These are phyloP conservation scores for Pascua guehoae DNA, from an alignment of 1,284 basidiomycete genomes.

Conservation along the genomic window DNA sequence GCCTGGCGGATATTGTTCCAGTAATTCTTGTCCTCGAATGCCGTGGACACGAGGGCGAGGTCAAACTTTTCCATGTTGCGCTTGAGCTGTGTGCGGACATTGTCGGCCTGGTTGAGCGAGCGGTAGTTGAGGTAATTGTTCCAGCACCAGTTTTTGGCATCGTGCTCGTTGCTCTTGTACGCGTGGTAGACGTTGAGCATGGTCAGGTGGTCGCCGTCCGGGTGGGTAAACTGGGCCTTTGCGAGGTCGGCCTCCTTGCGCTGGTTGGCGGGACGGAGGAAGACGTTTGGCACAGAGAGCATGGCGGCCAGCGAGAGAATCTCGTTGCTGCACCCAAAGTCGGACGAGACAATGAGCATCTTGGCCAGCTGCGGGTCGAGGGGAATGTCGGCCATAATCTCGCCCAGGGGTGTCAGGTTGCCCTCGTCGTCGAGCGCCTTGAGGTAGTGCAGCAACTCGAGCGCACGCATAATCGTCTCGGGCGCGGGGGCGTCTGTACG, in stretches of 20 bases:
- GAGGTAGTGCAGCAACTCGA: constrained; percentile 91
- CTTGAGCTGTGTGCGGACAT: constrained; percentile 87
- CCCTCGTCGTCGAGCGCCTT: constrained; percentile 93
- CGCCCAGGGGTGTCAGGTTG: constrained; percentile 78
- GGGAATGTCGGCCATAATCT: constrained; percentile 96
- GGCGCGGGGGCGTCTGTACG: constrained; percentile 79
- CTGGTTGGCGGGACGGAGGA: constrained; percentile 83
- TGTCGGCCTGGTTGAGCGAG: constrained; percentile 86
- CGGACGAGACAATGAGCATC: constrained; percentile 88
- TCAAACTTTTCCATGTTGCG: constrained; percentile 89
- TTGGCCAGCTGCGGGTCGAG: constrained; percentile 95
- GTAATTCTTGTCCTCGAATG: constrained; percentile 70
- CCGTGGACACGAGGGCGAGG: constrained; percentile 72
- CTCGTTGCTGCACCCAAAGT: constrained; percentile 95
- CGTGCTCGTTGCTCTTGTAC: constrained; percentile 74
- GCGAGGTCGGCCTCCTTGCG: constrained; percentile 88
- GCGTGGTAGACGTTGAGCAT: constrained; percentile 94
- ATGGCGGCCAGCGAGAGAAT: constrained; percentile 93
- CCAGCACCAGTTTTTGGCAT: constrained; percentile 84
- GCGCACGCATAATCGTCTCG: constrained; percentile 94
- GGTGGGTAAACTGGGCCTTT: constrained; percentile 82
- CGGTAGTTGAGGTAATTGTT: constrained; percentile 82
- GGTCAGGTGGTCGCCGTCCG: constrained; percentile 93
- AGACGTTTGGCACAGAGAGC: constrained; percentile 89
- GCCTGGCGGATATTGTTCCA: constrained; percentile 77